Base-by-base conservation (phyloP, 352 stramenopile species). In the Phytophthora kernoviae region DNA sequence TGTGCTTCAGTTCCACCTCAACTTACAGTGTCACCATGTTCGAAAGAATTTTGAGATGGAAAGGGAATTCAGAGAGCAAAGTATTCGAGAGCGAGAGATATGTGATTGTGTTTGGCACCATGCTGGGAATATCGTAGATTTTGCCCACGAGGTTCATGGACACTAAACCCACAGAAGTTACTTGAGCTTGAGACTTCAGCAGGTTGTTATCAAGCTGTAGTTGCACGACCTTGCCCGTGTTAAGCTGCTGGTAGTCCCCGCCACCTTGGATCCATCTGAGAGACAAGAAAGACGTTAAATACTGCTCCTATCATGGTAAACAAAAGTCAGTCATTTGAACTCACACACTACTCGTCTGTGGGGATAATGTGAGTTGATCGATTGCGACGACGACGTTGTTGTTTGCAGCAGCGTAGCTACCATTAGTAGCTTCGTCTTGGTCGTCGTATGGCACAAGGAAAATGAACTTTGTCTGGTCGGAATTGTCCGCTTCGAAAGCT, bases 391-490 rank as follows among this genome's bases (percentile, higher is more conserved):
- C 17, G 18, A 33, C 18, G n/a, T 39, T 18, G 27, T 54, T 65
- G 20, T 36, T 55, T 30, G 43, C 49, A 27, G 51, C 48, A 3
- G 58, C 58, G 42, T 66, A 66, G 14, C 45, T 51, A 1, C 12
- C 37, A 9, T 59, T 10, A 10, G 2, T 41, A 21, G 6, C 26
- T 21, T 41, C 47, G 11, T 55, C 27, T 39, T 59, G n/a, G 15
- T 8, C n/a, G 5, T 41, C 18, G 17, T 20, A 66, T 2, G 50
- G 32, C 5, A 66, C 33, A 8, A 62, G 11, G 30, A 61, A 66
- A 40, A 66, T 27, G 22, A 66, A 66, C 10, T 61, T 6, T n/a
- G 34, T 61, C 21, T 50, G 58, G 15, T 66, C 50, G 8, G 58
- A 66, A 26, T 61, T 61, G 51, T 66, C 34, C 1, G 12, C 43